A percentile compares a stretch with the other conserved stretches of the same genome.
phyloP scores from a whole-genome alignment of 2,329 filamentous ascomycete genomes.

The Xylaria sp. region DNA sequence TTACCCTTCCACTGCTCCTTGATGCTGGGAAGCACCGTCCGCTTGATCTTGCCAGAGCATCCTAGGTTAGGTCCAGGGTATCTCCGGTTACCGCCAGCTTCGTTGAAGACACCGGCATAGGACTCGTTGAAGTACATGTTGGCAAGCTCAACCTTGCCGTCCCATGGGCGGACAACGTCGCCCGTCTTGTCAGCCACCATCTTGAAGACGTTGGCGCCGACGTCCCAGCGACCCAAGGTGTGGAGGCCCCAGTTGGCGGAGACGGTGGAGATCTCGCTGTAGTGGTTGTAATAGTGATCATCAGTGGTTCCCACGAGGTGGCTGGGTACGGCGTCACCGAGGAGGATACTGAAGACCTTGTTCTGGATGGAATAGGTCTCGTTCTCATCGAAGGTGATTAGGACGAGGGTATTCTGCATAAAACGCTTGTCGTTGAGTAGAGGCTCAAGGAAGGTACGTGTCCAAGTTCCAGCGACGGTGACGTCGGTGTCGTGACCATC shows the following conservation, averaged over 20 bases:
- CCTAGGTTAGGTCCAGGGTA: slow-evolving; percentile 57
- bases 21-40: slow-evolving; percentile 55
- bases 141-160: slow-evolving; percentile 50
- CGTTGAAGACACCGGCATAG: slow-evolving; percentile 63
- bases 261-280: slow-evolving; percentile 74
- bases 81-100: slow-evolving; percentile 49
- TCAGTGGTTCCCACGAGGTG: slow-evolving; percentile 76
- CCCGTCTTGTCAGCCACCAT: slow-evolving; percentile 70
- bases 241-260: slow-evolving; percentile 76
- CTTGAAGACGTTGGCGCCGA: slow-evolving; percentile 76
- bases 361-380: slow-evolving; percentile 75
- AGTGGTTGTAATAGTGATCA: slow-evolving; percentile 77
- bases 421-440: slow-evolving; percentile 77
- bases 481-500: slow-evolving; percentile 81
- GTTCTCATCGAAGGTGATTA: slow-evolving; percentile 85
- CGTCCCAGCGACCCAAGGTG: slow-evolving; percentile 77
- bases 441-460: slow-evolving; percentile 73
- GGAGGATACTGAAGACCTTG: slow-evolving; percentile 74
- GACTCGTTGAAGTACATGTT: slow-evolving; percentile 64
- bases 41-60: slow-evolving; percentile 40
- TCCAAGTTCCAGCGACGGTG: slow-evolving; percentile 75
- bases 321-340: slow-evolving; percentile 78
- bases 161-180: slow-evolving; percentile 59
- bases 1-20: slow-evolving; percentile 54
- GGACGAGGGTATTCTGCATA: slow-evolving; percentile 78